Percentiles rank a stretch among this genome's conserved stretches.
phyloP scores from a whole-genome alignment of 1,284 basidiomycete species.

The Boletellus deceptivus region DNA sequence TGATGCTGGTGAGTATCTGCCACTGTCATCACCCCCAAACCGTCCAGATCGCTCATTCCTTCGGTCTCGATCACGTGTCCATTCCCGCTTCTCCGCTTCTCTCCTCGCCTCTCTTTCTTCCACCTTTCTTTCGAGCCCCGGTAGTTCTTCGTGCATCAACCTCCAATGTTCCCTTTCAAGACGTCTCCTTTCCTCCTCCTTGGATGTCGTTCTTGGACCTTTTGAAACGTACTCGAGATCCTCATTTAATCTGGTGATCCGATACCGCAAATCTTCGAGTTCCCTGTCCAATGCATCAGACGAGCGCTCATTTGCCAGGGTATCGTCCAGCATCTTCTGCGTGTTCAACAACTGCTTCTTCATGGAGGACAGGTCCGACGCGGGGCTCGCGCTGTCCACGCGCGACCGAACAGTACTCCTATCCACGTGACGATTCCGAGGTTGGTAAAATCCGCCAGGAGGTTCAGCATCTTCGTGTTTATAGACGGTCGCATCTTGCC shows the following conservation, averaged over 20 bases:
- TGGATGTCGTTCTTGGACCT: slow-evolving; percentile 70
- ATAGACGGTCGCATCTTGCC: slow-evolving; percentile 92
- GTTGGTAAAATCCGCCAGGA: slow-evolving; percentile 73
- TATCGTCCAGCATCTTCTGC: slow-evolving; percentile 78
- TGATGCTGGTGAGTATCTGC: slow-evolving; percentile 39
- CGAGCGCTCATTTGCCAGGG: slow-evolving; percentile 57
- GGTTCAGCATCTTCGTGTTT: slow-evolving; percentile 74
- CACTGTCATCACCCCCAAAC: slow-evolving; percentile 53
- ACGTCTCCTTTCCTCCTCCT: slow-evolving; percentile 84
- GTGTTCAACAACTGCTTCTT: slow-evolving; percentile 85
- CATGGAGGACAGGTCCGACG: slow-evolving; percentile 61
- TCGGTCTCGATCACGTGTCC: slow-evolving; percentile 78
- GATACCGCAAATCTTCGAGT: slow-evolving; percentile 84
- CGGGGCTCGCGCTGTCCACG: slow-evolving; percentile 67
- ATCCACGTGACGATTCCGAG: slow-evolving; percentile 87
- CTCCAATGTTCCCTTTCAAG: slow-evolving; percentile 85
- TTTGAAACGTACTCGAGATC: slow-evolving; percentile 90
- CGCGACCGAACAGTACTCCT: slow-evolving; percentile 79
- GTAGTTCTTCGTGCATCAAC: slow-evolving; percentile 90
- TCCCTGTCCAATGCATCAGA: slow-evolving; percentile 91
- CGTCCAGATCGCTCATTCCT: slow-evolving; percentile 81
- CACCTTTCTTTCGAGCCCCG: slow-evolving; percentile 86
- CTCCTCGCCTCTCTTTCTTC: slow-evolving; percentile 77
- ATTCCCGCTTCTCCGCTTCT: slow-evolving; percentile 77
- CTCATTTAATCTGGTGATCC: slow-evolving; percentile 86